These are phyloP conservation scores for Posidonia oceanica DNA, from an alignment of 116 monocot species.

Conservation along the genomic window DNA sequence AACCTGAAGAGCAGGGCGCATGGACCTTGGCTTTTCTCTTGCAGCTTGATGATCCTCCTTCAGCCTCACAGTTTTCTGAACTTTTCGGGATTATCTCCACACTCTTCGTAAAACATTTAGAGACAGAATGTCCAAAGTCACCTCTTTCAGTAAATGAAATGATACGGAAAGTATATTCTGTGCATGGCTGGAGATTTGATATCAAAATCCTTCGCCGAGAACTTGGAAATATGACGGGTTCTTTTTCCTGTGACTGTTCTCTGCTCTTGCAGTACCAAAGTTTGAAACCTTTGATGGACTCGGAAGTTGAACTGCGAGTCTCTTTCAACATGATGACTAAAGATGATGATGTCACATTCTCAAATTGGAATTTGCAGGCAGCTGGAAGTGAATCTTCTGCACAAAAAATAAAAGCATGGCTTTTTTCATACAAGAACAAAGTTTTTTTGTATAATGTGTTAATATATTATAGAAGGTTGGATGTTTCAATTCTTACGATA, in stretches of 20 bases:
- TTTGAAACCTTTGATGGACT: conserved; percentile 65
- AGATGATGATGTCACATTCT: conserved; percentile 70
- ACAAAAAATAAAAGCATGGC: conserved; percentile 2
- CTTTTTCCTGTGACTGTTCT: conserved; percentile 33
- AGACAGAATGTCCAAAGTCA: conserved; percentile 81
- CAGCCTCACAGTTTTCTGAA: conserved; percentile 20
- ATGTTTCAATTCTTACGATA: neutral
- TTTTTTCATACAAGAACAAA: neutral
- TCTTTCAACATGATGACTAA: conserved; percentile 71
- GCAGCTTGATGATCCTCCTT: conserved; percentile 31
- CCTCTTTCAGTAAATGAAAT: conserved; percentile 81
- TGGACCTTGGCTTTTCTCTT: conserved; percentile 29
- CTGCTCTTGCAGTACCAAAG: conserved; percentile 80
- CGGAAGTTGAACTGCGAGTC: conserved; percentile 23
- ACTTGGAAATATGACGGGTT: conserved; percentile 62
- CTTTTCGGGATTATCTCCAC: conserved; percentile 58
- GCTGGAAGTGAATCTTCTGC: conserved; percentile 81
- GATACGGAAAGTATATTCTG: conserved; percentile 77
- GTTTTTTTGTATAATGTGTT: too few species aligned
- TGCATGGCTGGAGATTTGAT: conserved; percentile 81
- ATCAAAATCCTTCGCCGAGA: conserved; percentile 65
- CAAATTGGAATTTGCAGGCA: conserved; percentile 87
- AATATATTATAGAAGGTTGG: too few species aligned
- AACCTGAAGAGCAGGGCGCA: conserved; percentile 42
- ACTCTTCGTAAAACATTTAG: conserved; percentile 85